These are phyloP conservation scores for Truncatella angustata DNA, from an alignment of 2,329 filamentous ascomycete species.

Conservation along the genomic window DNA sequence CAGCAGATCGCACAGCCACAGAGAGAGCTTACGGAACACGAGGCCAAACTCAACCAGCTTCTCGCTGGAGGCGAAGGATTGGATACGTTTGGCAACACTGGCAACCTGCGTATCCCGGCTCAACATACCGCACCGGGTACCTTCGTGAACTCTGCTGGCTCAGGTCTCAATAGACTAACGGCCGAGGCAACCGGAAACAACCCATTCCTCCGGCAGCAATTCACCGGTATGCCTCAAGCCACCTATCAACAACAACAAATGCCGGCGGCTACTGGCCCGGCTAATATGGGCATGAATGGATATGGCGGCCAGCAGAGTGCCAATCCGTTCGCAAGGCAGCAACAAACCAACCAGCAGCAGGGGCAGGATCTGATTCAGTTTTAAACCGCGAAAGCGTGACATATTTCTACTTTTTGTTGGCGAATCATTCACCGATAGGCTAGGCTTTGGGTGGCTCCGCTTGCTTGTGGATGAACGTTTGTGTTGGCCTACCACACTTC, in stretches of 20 bases:
- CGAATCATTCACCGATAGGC: not conserved
- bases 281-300: slow-evolving; percentile 55
- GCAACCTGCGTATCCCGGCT: slow-evolving; percentile 88
- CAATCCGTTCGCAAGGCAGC: slow-evolving; percentile 58
- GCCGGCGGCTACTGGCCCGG: slow-evolving; percentile 56
- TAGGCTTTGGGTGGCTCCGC: not conserved
- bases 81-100: slow-evolving; percentile 97
- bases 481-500: not conserved
- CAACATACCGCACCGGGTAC: slow-evolving; percentile 96
- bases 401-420: not conserved
- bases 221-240: slow-evolving; percentile 69
- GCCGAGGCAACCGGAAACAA: slow-evolving; percentile 78
- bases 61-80: slow-evolving; percentile 86
- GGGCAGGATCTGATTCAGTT: slow-evolving; percentile 64
- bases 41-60: slow-evolving; percentile 80
- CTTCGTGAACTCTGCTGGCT: slow-evolving; percentile 92
- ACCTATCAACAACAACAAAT: slow-evolving; percentile 48
- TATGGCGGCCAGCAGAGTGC: slow-evolving; percentile 35
- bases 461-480: not conserved
- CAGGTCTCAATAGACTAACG: slow-evolving; percentile 69
- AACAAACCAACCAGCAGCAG: slow-evolving; percentile 46
- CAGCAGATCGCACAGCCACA: slow-evolving; percentile 48
- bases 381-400: slow-evolving; percentile 29
- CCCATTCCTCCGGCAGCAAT: slow-evolving; percentile 83
- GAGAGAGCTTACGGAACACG: slow-evolving; percentile 59